phyloP scores from a whole-genome alignment of 352 stramenopile genomes.

The Phytopythium oedochilum region DNA sequence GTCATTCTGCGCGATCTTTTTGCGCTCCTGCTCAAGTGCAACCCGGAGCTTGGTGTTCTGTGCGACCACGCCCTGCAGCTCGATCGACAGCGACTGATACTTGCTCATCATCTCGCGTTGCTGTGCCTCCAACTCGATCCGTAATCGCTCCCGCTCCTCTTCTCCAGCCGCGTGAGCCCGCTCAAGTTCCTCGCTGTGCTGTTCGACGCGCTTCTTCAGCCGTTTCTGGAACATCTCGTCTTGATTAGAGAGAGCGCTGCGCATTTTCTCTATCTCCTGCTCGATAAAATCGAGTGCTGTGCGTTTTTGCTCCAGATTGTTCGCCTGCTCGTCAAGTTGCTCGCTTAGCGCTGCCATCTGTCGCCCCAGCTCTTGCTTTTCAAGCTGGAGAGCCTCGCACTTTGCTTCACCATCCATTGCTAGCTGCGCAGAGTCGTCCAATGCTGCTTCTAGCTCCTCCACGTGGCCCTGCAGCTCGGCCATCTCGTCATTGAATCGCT shows the following conservation, averaged over 20 bases:
- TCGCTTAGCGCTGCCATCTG: slow-evolving; percentile 3
- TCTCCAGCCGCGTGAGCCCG: slow-evolving; percentile 18
- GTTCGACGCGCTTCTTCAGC: slow-evolving; percentile 41
- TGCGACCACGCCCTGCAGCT: slow-evolving; percentile 38
- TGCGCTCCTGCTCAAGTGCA: slow-evolving; percentile 34
- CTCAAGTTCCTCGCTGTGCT: slow-evolving; percentile 41
- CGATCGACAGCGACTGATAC: slow-evolving; percentile 29
- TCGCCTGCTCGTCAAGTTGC: slow-evolving; percentile 16
- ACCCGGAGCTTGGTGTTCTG: slow-evolving; percentile 50
- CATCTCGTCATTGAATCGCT: slow-evolving; percentile 46
- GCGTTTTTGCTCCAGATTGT: slow-evolving; percentile 44
- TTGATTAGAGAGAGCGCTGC: slow-evolving; percentile 41
- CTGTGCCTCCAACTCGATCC: slow-evolving; percentile 27
- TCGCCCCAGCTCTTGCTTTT: background rate
- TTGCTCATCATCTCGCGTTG: slow-evolving; percentile 29
- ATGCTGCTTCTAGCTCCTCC: slow-evolving; percentile 50
- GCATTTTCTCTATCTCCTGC: slow-evolving; percentile 66
- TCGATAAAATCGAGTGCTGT: slow-evolving; percentile 61
- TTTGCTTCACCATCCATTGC: slow-evolving; percentile 27
- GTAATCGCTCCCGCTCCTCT: slow-evolving; percentile 29
- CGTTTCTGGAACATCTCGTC: slow-evolving; percentile 48
- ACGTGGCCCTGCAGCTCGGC: slow-evolving; percentile 42
- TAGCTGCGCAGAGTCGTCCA: slow-evolving; percentile 55
- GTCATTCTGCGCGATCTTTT: slow-evolving; percentile 44
- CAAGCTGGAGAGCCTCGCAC: slow-evolving; percentile 14